Conservation (phyloP, 208 protist species). For the Leishmania braziliensis region DNA sequence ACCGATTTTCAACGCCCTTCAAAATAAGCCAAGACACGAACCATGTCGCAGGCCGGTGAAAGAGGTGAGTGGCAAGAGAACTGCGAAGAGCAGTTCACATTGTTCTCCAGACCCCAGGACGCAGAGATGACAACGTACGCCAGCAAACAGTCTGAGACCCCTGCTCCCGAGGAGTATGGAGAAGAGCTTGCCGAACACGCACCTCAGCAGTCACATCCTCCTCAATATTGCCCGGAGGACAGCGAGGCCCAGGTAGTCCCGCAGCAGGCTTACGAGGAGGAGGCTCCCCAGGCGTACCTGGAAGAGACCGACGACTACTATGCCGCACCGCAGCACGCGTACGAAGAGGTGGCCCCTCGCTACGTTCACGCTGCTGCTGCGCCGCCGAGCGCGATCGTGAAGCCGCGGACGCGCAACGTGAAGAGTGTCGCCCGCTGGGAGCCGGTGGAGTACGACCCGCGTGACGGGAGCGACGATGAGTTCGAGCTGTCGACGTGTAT, state of each 20-base stretch:
- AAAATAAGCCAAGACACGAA: not conserved
- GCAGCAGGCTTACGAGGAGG: slow-evolving; percentile 4
- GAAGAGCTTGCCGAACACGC: not conserved
- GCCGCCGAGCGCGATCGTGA: slow-evolving; percentile 62
- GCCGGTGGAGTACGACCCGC: slow-evolving; percentile 63
- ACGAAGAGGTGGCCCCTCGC: too few relatives aligned
- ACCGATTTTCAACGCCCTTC: not conserved
- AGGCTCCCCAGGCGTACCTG: not conserved
- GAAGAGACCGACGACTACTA: slow-evolving; percentile 5
- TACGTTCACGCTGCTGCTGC: not conserved
- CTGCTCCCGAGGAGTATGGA: not conserved
- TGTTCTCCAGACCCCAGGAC: not conserved
- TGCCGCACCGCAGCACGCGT: slow-evolving; percentile 28
- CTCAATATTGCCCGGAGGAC: not conserved
- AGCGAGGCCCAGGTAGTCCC: not conserved
- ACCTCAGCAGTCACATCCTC: too few relatives aligned
- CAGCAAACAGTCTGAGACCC: not conserved
- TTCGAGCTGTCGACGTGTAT: slow-evolving; percentile 39
- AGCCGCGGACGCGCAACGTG: slow-evolving; percentile 36
- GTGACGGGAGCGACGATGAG: slow-evolving; percentile 30
- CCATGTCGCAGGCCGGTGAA: not conserved
- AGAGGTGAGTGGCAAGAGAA: slow-evolving; percentile 12
- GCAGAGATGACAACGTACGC: not conserved
- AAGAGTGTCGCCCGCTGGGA: slow-evolving; percentile 54
- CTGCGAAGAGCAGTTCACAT: slow-evolving; percentile 11